Percentiles rank a stretch among this genome's conserved stretches.
These are phyloP conservation scores for Hirsutella thompsonii DNA, from an alignment of 2,329 filamentous ascomycete genomes.

Conservation along the genomic window DNA sequence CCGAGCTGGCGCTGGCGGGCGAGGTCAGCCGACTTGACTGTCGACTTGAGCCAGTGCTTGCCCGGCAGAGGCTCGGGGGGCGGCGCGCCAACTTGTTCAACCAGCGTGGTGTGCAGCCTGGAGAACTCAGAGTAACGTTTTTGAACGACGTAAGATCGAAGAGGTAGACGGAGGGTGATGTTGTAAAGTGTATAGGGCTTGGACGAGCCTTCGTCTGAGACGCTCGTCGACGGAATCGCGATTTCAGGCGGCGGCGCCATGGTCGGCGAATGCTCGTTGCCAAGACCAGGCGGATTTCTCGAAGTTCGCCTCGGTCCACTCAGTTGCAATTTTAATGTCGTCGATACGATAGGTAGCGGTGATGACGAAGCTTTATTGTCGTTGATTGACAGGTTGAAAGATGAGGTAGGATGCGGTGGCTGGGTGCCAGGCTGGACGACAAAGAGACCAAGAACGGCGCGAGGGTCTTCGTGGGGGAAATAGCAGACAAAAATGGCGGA, in stretches of 20 bases:
- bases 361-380: no score
- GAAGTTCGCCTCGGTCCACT: no score
- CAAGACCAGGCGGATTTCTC: not conserved
- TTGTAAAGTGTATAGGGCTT: conserved; percentile 70
- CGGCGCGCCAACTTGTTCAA: conserved; percentile 42
- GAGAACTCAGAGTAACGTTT: conserved; percentile 78
- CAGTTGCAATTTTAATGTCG: not conserved
- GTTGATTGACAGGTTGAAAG: no score
- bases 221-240: conserved; percentile 52
- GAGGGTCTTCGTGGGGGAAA: no score
- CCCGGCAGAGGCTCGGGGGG: conserved; percentile 56
- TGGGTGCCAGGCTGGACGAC: no score
- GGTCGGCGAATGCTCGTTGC: conserved; percentile 4
- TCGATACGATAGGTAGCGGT: not conserved
- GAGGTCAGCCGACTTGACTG: conserved; percentile 53
- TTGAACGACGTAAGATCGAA: conserved; percentile 61
- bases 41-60: conserved; percentile 69
- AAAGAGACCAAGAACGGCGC: no score
- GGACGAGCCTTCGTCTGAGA: conserved; percentile 33
- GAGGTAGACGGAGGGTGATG: conserved; percentile 62
- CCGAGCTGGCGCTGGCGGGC: conserved; percentile 56
- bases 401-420: no score
- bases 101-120: conserved; percentile 50
- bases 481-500: no score
- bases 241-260: conserved; percentile 57